Evolutionary conservation across 106 monocot genomes (phyloP).

Genomic region (Cymbidium sinense): DNA sequence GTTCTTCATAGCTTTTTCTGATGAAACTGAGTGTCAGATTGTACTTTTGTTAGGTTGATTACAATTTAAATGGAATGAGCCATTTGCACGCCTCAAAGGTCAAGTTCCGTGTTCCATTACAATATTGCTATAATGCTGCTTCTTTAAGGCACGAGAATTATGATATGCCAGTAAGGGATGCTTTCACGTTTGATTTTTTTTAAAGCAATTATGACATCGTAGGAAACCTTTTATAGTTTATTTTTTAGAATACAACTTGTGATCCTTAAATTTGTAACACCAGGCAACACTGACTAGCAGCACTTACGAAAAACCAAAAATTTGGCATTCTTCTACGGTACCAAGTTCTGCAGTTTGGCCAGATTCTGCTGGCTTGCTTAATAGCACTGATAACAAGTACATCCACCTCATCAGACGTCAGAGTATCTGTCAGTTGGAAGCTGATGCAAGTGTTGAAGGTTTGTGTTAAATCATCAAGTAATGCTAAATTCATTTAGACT

Average conservation of each 20-base stretch:
- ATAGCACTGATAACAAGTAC: constrained; percentile 9
- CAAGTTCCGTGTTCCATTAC: constrained; percentile 70
- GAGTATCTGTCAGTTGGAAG: constrained; percentile 76
- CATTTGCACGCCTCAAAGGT: constrained; percentile 67
- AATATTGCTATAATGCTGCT: constrained; percentile 25
- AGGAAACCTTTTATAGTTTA: not conserved
- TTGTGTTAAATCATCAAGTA: constrained; percentile 10
- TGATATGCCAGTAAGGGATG: constrained; percentile 14
- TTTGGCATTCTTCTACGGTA: constrained; percentile 73
- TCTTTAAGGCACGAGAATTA: constrained; percentile 10
- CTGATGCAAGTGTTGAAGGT: constrained; percentile 80
- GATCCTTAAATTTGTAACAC: constrained; percentile 7
- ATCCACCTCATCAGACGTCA: constrained; percentile 42
- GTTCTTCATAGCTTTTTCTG: not conserved
- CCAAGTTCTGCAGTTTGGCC: constrained; percentile 39
- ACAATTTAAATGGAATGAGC: constrained; percentile 94
- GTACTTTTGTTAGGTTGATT: constrained; percentile 52
- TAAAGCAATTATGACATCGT: constrained; percentile 1
- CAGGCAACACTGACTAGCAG: constrained; percentile 46
- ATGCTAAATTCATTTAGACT: not conserved
- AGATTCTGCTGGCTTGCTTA: constrained; percentile 14
- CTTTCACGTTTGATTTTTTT: not conserved
- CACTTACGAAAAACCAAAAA: constrained; percentile 20
- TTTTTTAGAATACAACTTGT: not conserved
- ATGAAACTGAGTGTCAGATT: not conserved